These are phyloP conservation scores for Starmerella sp. DNA, from an alignment of 805 yeast genomes.

Conservation along the genomic window DNA sequence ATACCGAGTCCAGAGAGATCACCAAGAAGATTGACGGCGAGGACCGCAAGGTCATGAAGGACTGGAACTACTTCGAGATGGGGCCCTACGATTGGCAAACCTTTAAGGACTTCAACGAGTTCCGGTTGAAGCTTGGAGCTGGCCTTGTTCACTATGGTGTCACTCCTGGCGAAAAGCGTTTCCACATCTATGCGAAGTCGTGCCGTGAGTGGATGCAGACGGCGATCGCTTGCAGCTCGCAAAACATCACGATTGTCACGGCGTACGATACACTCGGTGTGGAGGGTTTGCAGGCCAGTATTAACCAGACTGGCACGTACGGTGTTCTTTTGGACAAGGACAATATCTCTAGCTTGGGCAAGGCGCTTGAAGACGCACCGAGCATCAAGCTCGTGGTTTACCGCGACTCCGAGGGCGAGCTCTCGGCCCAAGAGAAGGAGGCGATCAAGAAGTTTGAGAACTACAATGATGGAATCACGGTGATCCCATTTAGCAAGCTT, in stretches of 20 bases:
- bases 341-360: slow-evolving; percentile 52
- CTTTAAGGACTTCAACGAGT: slow-evolving; percentile 43
- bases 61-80: slow-evolving; percentile 78
- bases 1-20: slow-evolving; percentile 62
- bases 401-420: slow-evolving; percentile 38
- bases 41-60: slow-evolving; percentile 59
- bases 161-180: slow-evolving; percentile 47
- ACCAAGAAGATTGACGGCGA: slow-evolving; percentile 71
- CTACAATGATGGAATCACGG: slow-evolving; percentile 53
- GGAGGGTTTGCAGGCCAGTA: slow-evolving; percentile 57
- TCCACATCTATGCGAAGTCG: slow-evolving; percentile 83
- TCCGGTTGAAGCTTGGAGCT: slow-evolving; percentile 48
- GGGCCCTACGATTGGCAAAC: slow-evolving; percentile 58
- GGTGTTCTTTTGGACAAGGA: slow-evolving; percentile 79
- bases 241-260: slow-evolving; percentile 76
- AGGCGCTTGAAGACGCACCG: slow-evolving; percentile 53
- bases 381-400: slow-evolving; percentile 61
- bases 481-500: slow-evolving; percentile 56
- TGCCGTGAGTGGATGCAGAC: slow-evolving; percentile 86
- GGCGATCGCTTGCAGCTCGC: slow-evolving; percentile 66
- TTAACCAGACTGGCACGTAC: slow-evolving; percentile 65
- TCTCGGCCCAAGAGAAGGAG: slow-evolving; percentile 49
- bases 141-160: slow-evolving; percentile 72
- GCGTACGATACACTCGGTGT: slow-evolving; percentile 47
- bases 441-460: slow-evolving; percentile 46